Base-by-base conservation (phyloP, 805 yeast species). In the Teunomyces aglyptinius region DNA sequence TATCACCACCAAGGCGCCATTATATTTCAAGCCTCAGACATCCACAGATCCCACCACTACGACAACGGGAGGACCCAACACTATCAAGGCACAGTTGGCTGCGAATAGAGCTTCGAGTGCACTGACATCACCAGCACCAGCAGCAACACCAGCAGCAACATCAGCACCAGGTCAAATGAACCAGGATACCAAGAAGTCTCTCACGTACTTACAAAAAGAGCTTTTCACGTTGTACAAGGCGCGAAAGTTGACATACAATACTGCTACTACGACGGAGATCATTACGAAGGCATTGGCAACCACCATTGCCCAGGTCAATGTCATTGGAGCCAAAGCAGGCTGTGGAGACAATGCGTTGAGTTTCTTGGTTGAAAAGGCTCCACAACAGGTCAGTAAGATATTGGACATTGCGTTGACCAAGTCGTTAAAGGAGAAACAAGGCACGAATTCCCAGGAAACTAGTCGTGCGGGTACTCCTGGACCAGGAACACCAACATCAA, bases 261-360 rank as follows among this genome's bases (percentile, higher is more conserved):
- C 89, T 33, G 90, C 86, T 20, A 82, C 89, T 5, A 89, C 92
- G 43, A 87, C 96, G 0, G 87, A 83, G 49, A 82, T 90, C 45
- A 73, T 91, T 55, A 91, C 97, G 6, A 90, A 87, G 56, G 96
- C 97, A 1, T 74, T 91, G 54, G 96, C 97, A 2, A 86, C 91
- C 72, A 92, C 96, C 0, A 89, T 91, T 51, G 92, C 95, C 8
- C 94, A 87, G 62, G 92, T 87, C 7, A 85, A 86, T 48, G 91
- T 84, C 54, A 91, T 91, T 6, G 96, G 96, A 0, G 88, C 90
- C 56, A 83, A 83, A 55, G 88, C 86, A 31, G 91, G 94, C 13
- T 83, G 87, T 49, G 81, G 83, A 1, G 88, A 89, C 16, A 86
- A 86, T 56, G 91, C 94, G 4, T 69, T 87, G 50, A 82, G 86